Evolutionary conservation across 2,329 filamentous ascomycete species (phyloP).

Genomic region (Penicillium brevicompactum): DNA sequence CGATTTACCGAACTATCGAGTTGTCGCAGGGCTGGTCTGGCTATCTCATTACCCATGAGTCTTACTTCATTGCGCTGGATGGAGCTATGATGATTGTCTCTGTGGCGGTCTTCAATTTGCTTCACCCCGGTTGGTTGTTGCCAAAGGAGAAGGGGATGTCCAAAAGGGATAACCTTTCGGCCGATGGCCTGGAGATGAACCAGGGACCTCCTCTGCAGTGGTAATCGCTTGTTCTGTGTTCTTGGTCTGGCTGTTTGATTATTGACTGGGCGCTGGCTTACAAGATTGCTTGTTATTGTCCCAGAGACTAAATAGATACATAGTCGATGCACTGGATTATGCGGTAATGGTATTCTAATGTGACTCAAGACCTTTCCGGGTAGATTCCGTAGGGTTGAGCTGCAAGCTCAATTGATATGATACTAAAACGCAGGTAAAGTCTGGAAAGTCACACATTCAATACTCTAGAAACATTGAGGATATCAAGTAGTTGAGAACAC

Average conservation of each 20-base stretch:
- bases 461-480: not conserved
- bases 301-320: not conserved
- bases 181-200: constrained; percentile 16
- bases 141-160: constrained; percentile 22
- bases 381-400: not conserved
- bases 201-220: not conserved
- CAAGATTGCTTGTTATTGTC: not conserved
- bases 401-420: not conserved
- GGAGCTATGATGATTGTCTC: constrained; percentile 52
- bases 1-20: constrained; percentile 55
- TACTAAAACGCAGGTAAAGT: not conserved
- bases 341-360: not conserved
- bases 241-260: not conserved
- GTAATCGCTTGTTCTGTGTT: not conserved
- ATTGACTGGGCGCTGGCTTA: not conserved
- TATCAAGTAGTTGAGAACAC: not conserved
- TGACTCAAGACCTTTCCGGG: not conserved
- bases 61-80: constrained; percentile 54
- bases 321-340: not conserved
- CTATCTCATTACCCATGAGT: constrained; percentile 53
- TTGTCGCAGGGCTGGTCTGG: constrained; percentile 54
- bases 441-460: not conserved
- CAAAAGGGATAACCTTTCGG: constrained; percentile 7
- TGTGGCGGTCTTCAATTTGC: constrained; percentile 47
- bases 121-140: constrained; percentile 49